Conservation (phyloP, 1,284 basidiomycete genomes). For the Albatrellus sp. region DNA sequence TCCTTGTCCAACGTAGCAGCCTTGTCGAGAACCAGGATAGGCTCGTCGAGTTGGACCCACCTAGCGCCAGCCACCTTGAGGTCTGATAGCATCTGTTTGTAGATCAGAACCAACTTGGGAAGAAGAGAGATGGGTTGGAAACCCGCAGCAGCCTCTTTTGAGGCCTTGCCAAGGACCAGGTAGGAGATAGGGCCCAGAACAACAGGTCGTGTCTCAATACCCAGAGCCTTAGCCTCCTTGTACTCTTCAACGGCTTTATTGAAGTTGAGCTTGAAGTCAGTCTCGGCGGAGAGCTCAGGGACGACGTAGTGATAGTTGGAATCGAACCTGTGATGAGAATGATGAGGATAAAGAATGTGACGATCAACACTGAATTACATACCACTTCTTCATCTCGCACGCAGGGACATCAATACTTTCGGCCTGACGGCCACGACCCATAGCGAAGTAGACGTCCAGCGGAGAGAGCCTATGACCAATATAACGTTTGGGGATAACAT, state of each 20-base stretch:
- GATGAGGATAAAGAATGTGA: too few species aligned
- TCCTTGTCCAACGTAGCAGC: constrained; percentile 74
- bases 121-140: constrained; percentile 92
- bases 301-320: constrained; percentile 99
- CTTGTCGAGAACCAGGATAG: constrained; percentile 87
- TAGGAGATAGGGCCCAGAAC: constrained; percentile 94
- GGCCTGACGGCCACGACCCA: constrained; percentile 97
- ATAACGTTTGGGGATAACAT: constrained; percentile 95
- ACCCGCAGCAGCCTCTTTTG: constrained; percentile 74
- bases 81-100: constrained; percentile 84
- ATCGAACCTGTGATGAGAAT: constrained; percentile 70
- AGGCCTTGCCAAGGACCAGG: constrained; percentile 87
- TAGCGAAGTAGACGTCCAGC: constrained; percentile 96
- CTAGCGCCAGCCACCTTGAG: constrained; percentile 90
- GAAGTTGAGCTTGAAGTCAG: constrained; percentile 90
- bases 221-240: constrained; percentile 88
- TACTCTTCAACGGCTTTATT: constrained; percentile 95
- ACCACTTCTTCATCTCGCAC: constrained; percentile 99
- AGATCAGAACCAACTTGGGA: constrained; percentile 83
- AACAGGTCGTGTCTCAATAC: constrained; percentile 90
- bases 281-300: constrained; percentile 87
- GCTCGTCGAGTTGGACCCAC: constrained; percentile 97
- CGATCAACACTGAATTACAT: constrained; percentile 18
- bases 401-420: constrained; percentile 94
- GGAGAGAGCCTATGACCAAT: constrained; percentile 76